A percentile compares a stretch with the other conserved stretches of the same genome.
Evolutionary conservation across 2,329 filamentous ascomycete species (phyloP).

Genomic region (Didymella lethalis): DNA sequence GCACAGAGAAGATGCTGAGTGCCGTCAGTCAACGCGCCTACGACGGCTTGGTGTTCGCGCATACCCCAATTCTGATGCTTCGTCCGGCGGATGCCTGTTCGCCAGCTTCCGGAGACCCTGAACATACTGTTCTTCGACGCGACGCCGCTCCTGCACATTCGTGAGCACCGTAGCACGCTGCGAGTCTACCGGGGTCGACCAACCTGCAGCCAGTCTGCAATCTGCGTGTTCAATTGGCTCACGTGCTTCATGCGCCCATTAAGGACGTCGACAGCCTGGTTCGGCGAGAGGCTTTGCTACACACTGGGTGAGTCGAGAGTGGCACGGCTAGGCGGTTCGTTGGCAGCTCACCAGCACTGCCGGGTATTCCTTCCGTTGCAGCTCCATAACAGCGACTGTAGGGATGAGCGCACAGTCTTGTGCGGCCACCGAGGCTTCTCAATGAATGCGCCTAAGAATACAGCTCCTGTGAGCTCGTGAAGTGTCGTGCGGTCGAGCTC

Average conservation of each 20-base stretch:
- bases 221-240: slow-evolving; percentile 82
- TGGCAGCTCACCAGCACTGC: slow-evolving; percentile 78
- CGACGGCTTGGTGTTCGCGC: slow-evolving; percentile 37
- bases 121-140: slow-evolving; percentile 89
- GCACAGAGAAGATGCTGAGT: slow-evolving; percentile 81
- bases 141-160: slow-evolving; percentile 79
- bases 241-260: slow-evolving; percentile 90
- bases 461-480: slow-evolving; percentile 31
- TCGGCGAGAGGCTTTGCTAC: slow-evolving; percentile 81
- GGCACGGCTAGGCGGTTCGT: slow-evolving; percentile 27
- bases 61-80: slow-evolving; percentile 86
- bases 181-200: slow-evolving; percentile 33
- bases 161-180: slow-evolving; percentile 30
- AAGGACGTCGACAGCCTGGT: slow-evolving; percentile 80
- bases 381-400: slow-evolving; percentile 58
- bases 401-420: slow-evolving; percentile 44
- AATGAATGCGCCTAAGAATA: slow-evolving; percentile 16
- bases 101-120: slow-evolving; percentile 81
- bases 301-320: slow-evolving; percentile 40
- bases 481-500: slow-evolving; percentile 41
- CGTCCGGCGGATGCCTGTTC: slow-evolving; percentile 75
- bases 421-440: slow-evolving; percentile 9
- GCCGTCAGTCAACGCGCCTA: slow-evolving; percentile 34
- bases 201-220: slow-evolving; percentile 98
- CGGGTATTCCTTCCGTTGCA: slow-evolving; percentile 90